phyloP scores from a whole-genome alignment of 306 rosid genomes.

The Hylodesmum podocarpum region DNA sequence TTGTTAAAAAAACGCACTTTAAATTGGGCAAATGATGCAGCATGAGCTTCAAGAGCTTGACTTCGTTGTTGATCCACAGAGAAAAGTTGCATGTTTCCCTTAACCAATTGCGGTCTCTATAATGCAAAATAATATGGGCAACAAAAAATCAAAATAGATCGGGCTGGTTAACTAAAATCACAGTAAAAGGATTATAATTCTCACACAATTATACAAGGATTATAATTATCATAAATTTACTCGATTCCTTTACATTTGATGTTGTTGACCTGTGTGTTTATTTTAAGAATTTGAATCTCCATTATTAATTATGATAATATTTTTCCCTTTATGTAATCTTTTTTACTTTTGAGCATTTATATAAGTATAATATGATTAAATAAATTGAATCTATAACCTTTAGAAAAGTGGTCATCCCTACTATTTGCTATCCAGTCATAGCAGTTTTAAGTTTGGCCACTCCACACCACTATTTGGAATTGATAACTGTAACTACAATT shows the following conservation, averaged over 20 bases:
- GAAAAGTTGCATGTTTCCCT: conserved; percentile 98
- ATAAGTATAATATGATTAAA: not conserved
- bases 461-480: not conserved
- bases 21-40: conserved; percentile 94
- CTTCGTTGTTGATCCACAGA: conserved; percentile 99
- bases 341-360: not conserved
- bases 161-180: conserved; percentile 6
- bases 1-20: conserved; percentile 53
- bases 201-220: not conserved
- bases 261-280: not conserved
- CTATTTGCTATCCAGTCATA: not conserved
- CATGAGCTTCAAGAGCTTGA: conserved; percentile 99
- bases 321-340: not conserved
- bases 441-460: not conserved
- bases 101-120: conserved; percentile 92
- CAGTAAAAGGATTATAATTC: not conserved
- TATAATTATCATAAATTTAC: not conserved
- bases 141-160: conserved; percentile 27
- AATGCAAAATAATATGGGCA: conserved; percentile 28
- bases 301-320: not conserved
- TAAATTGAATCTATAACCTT: not conserved
- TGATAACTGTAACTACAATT: conserved; percentile 5
- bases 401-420: not conserved
- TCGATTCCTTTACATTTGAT: not conserved
- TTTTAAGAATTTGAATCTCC: not conserved